Evolutionary conservation across 2,329 filamentous ascomycete species (phyloP).

Genomic region (Berkeleyomyces basicola): DNA sequence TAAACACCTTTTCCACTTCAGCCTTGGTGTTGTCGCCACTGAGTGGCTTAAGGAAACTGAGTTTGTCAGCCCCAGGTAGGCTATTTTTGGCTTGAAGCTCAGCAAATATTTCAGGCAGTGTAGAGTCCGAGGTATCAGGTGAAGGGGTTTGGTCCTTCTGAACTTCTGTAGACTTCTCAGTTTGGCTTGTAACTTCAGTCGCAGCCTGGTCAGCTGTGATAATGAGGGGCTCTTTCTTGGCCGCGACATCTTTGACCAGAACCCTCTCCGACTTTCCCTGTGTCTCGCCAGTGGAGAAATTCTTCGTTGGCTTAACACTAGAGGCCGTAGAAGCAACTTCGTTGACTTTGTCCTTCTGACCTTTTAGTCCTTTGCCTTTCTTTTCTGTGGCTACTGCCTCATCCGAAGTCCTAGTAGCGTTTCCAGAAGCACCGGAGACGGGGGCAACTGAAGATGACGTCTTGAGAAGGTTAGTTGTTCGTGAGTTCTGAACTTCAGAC

Average conservation of each 20-base stretch:
- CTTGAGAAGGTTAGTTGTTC: not conserved
- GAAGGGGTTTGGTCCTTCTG: not conserved
- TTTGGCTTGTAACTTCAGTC: not conserved
- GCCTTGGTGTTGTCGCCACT: conserved; percentile 15
- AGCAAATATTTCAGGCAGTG: not conserved
- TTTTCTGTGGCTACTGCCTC: not conserved
- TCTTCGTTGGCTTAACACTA: conserved; percentile 8
- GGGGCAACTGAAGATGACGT: not conserved
- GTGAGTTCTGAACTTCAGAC: not conserved
- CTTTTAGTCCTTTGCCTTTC: conserved; percentile 8
- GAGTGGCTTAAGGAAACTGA: conserved; percentile 25
- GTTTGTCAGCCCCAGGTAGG: conserved; percentile 19
- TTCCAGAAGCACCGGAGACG: not conserved
- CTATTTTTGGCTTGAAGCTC: not conserved
- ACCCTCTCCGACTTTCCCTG: conserved; percentile 20
- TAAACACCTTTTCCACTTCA: conserved; percentile 1
- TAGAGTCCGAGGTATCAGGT: not conserved
- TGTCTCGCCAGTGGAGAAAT: not conserved
- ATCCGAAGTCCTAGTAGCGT: not conserved
- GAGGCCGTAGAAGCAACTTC: not conserved
- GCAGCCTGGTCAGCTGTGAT: conserved; percentile 6
- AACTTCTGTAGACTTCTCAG: not conserved
- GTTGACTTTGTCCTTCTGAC: not conserved
- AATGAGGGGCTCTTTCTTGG: conserved; percentile 11
- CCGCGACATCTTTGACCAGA: conserved; percentile 19